Evolutionary conservation across 2,329 filamentous ascomycete genomes (phyloP).

Genomic region (Huntiella savannae): DNA sequence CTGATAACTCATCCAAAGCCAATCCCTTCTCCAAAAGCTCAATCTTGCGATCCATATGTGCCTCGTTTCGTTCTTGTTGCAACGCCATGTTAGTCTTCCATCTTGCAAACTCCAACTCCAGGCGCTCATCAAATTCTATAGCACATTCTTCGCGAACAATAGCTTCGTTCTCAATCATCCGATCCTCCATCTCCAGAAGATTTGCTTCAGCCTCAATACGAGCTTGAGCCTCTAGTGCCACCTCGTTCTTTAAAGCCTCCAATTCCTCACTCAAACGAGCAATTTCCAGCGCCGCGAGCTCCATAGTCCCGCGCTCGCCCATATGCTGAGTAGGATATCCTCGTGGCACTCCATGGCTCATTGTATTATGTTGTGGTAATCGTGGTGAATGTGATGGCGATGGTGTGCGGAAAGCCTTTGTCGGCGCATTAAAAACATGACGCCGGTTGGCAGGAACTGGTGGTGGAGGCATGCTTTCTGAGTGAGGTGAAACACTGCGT

Average conservation of each 20-base stretch:
- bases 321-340: slow-evolving; percentile 14
- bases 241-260: slow-evolving; percentile 49
- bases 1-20: slow-evolving; percentile 15
- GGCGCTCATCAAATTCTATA: slow-evolving; percentile 60
- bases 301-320: slow-evolving; percentile 52
- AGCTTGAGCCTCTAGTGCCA: slow-evolving; percentile 51
- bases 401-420: slow-evolving; percentile 4
- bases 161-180: slow-evolving; percentile 51
- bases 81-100: slow-evolving; percentile 65
- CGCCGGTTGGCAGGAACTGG: slow-evolving; percentile 4
- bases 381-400: background rate
- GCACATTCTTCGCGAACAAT: slow-evolving; percentile 79
- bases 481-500: slow-evolving; percentile 3
- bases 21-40: slow-evolving; percentile 39
- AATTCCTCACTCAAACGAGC: slow-evolving; percentile 60
- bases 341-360: slow-evolving; percentile 13
- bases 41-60: slow-evolving; percentile 75
- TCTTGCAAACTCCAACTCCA: slow-evolving; percentile 56
- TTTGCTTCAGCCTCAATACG: slow-evolving; percentile 55
- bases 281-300: slow-evolving; percentile 65
- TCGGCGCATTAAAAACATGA: background rate
- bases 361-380: slow-evolving; percentile 14
- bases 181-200: slow-evolving; percentile 49
- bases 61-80: slow-evolving; percentile 62
- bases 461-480: slow-evolving; percentile 2